Conservation (phyloP, 2,329 filamentous ascomycete species). For the Sclerotinia trifoliorum region DNA sequence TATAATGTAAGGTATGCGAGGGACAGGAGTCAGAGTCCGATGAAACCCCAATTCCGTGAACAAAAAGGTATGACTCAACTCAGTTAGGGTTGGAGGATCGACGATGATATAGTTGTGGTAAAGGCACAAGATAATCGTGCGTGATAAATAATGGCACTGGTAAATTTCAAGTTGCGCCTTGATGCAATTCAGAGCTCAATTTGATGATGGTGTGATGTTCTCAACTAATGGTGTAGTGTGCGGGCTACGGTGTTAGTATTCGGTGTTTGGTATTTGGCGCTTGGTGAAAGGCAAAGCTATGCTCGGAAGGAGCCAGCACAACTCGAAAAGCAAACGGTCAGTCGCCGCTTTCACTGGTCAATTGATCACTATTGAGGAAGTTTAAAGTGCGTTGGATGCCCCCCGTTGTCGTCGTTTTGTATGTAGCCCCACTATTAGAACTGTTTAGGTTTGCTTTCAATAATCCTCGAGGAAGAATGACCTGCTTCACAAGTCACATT, state of each 20-base stretch:
- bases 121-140: not conserved
- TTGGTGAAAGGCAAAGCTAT: no score
- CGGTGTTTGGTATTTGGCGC: no score
- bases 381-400: not conserved
- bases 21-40: not conserved
- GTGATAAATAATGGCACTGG: not conserved
- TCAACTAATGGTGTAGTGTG: not conserved
- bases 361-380: not conserved
- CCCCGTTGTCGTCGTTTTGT: no score
- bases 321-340: not conserved
- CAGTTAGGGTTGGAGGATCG: no score
- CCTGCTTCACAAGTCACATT: not conserved
- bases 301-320: no score
- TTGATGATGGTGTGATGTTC: not conserved
- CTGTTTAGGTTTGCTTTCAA: not conserved
- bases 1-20: not conserved
- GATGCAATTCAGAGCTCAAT: not conserved
- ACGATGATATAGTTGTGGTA: not conserved
- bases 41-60: not conserved
- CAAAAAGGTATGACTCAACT: not conserved
- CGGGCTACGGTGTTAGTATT: not conserved
- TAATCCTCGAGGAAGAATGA: not conserved
- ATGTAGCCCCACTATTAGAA: no score
- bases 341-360: not conserved
- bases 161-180: no score